Evolutionary conservation across 805 yeast species (phyloP).

Genomic region (Schizosaccharomyces cryophilus): DNA sequence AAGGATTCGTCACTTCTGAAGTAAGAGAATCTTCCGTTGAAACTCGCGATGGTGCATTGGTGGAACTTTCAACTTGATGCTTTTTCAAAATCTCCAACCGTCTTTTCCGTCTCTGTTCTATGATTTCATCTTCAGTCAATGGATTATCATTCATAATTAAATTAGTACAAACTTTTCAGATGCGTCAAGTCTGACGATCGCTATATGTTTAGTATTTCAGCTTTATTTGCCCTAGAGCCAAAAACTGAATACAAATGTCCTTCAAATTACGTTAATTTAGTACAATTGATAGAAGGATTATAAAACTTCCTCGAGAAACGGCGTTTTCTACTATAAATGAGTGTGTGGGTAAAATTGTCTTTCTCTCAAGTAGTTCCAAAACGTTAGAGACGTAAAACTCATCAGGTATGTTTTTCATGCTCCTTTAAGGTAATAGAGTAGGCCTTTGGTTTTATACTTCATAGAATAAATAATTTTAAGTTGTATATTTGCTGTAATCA

Average conservation of each 20-base stretch:
- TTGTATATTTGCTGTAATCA: background rate
- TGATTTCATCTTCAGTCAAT: slow-evolving; percentile 9
- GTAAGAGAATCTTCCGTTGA: too few relatives aligned
- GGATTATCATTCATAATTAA: background rate
- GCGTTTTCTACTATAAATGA: background rate
- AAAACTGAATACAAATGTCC: background rate
- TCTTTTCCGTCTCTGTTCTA: slow-evolving; percentile 8
- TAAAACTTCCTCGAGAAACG: too few relatives aligned
- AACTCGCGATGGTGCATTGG: too few relatives aligned
- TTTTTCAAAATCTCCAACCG: slow-evolving; percentile 7
- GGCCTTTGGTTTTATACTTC: background rate
- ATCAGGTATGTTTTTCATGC: too few relatives aligned
- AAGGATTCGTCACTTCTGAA: too few relatives aligned
- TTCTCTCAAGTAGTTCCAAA: too few relatives aligned
- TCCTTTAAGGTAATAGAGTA: too few relatives aligned
- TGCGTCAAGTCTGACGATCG: too few relatives aligned
- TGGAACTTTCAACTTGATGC: background rate
- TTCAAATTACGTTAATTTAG: background rate
- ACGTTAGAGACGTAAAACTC: too few relatives aligned
- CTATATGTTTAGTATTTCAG: too few relatives aligned
- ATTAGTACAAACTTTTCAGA: background rate
- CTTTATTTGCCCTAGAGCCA: too few relatives aligned
- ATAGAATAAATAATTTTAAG: background rate
- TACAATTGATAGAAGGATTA: background rate
- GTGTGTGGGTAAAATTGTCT: too few relatives aligned